Percentiles rank a stretch among this genome's conserved stretches.
Conservation (phyloP, 257 asterid genomes). For the Rhazya stricta region DNA sequence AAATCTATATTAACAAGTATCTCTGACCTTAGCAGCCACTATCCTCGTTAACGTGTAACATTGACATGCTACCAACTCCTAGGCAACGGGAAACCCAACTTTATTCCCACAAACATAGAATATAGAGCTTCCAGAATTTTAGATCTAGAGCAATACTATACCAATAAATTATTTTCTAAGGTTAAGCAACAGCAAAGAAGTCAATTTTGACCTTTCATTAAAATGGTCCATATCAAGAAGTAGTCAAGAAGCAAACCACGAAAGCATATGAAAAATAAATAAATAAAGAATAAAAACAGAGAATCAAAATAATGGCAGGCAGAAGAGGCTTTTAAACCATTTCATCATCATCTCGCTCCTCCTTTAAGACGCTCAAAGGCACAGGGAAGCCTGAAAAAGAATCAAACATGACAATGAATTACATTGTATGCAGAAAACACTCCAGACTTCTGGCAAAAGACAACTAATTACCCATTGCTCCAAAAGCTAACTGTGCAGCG, state of each 20-base stretch:
- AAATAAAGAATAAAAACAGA: constrained; percentile 5
- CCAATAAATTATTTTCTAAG: not conserved
- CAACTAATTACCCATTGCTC: constrained; percentile 83
- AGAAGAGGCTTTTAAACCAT: constrained; percentile 52
- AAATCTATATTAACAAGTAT: constrained; percentile 1
- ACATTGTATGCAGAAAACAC: constrained; percentile 8
- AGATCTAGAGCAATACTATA: not conserved
- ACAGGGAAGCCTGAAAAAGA: constrained; percentile 77
- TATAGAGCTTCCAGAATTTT: not conserved
- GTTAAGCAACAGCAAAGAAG: constrained; percentile 3
- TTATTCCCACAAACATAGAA: not conserved
- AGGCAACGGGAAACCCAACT: not conserved
- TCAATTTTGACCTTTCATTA: not conserved
- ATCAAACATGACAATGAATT: constrained; percentile 21
- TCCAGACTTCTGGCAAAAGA: constrained; percentile 12
- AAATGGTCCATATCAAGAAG: not conserved
- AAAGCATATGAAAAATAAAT: constrained; percentile 2
- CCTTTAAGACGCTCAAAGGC: constrained; percentile 70
- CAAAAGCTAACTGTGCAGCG: constrained; percentile 87
- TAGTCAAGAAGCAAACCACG: not conserved
- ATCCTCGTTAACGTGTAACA: not conserved
- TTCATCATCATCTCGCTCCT: constrained; percentile 94
- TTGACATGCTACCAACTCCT: not conserved
- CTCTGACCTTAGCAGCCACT: not conserved
- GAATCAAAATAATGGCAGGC: constrained; percentile 1